phyloP scores from a whole-genome alignment of 176 grass and related monocot species.

The Carex kokanica region DNA sequence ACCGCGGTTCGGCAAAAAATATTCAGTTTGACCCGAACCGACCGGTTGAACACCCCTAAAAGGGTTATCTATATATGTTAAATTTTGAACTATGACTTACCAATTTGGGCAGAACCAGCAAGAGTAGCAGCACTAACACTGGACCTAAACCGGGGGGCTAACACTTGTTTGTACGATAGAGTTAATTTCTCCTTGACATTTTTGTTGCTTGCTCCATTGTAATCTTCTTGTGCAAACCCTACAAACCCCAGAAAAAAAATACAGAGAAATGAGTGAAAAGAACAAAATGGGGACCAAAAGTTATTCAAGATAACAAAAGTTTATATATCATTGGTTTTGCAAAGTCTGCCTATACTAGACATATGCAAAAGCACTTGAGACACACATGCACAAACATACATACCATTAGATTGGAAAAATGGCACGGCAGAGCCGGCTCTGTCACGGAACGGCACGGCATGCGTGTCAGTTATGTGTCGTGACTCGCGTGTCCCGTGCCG shows the following conservation, averaged over 20 bases:
- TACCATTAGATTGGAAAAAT: too few species aligned
- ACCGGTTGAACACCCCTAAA: too few species aligned
- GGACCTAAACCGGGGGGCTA: constrained; percentile 58
- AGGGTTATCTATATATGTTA: not conserved
- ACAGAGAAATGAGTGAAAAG: not conserved
- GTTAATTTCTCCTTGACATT: constrained; percentile 62
- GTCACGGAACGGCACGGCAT: too few species aligned
- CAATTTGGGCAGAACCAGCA: constrained; percentile 1
- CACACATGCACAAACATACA: not conserved
- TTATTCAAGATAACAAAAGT: not conserved
- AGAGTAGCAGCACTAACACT: constrained; percentile 26
- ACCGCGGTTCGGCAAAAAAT: too few species aligned
- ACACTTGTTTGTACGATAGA: constrained; percentile 56
- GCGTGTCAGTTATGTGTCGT: too few species aligned
- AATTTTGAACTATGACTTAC: constrained; percentile 9
- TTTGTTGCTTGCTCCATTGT: constrained; percentile 37
- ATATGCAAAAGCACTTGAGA: constrained; percentile 18
- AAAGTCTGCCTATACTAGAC: not conserved
- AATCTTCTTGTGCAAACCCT: constrained; percentile 77
- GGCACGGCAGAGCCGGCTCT: too few species aligned
- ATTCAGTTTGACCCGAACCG: too few species aligned
- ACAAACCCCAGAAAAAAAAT: not conserved
- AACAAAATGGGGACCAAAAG: not conserved
- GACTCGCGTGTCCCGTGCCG: too few species aligned
- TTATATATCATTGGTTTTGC: not conserved